Evolutionary conservation across 2,329 filamentous ascomycete genomes (phyloP).

Genomic region (Epichloe sylvatica): DNA sequence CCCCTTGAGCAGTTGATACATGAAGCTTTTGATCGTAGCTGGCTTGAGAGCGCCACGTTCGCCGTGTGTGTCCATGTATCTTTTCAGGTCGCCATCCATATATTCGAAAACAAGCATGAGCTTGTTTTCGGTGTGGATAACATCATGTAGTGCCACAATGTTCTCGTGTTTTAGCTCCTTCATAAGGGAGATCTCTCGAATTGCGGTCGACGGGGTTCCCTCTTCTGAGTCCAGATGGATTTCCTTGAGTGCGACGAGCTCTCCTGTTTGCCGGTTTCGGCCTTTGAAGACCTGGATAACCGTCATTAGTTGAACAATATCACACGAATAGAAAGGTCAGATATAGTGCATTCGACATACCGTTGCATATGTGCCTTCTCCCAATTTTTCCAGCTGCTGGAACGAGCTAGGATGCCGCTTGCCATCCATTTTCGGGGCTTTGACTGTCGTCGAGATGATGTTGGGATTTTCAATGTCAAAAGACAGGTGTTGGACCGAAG

Average conservation of each 20-base stretch:
- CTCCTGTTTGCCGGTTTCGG: constrained; percentile 89
- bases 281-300: constrained; percentile 80
- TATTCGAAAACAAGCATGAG: constrained; percentile 98
- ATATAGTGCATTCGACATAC: constrained; percentile 29
- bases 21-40: constrained; percentile 92
- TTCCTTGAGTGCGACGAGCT: constrained; percentile 93
- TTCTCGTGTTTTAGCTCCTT: constrained; percentile 99
- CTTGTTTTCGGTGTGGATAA: constrained; percentile 99
- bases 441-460: background rate
- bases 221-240: constrained; percentile 98
- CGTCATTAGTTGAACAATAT: constrained; percentile 7
- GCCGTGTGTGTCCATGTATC: constrained; percentile 92
- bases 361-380: constrained; percentile 96
- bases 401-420: constrained; percentile 91
- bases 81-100: constrained; percentile 97
- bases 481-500: background rate
- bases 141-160: constrained; percentile 92
- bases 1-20: constrained; percentile 90
- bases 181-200: constrained; percentile 97
- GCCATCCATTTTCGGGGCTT: constrained; percentile 57
- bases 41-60: constrained; percentile 83
- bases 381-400: constrained; percentile 97
- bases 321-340: background rate
- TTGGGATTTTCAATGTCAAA: background rate
- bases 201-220: constrained; percentile 91